phyloP scores from a whole-genome alignment of 305 asterid genomes.

The Rubia peregrina region DNA sequence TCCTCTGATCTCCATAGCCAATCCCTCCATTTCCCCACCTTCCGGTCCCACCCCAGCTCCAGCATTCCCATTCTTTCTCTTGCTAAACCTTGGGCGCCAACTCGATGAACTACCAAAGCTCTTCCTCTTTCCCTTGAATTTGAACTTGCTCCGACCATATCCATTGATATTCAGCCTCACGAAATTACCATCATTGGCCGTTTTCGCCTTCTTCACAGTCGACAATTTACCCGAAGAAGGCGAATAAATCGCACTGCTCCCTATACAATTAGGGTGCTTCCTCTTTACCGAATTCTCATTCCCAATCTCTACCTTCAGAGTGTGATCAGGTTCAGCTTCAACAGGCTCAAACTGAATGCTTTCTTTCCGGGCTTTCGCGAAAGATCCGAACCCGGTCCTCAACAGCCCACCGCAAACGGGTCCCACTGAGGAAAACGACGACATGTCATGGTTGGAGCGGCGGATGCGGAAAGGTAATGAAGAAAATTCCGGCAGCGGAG shows the following conservation, averaged over 20 bases:
- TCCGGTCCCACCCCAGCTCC: slow-evolving; percentile 36
- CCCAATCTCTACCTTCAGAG: slow-evolving; percentile 19
- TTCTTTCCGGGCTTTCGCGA: slow-evolving; percentile 34
- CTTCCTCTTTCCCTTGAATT: slow-evolving; percentile 39
- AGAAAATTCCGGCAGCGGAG: slow-evolving; percentile 26
- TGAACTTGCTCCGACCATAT: slow-evolving; percentile 68
- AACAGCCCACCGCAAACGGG: slow-evolving; percentile 45
- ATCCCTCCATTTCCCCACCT: slow-evolving; percentile 34
- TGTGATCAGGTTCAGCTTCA: slow-evolving; percentile 18
- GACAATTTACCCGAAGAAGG: slow-evolving; percentile 27
- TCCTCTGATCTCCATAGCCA: slow-evolving; percentile 36
- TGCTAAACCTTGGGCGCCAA: slow-evolving; percentile 35
- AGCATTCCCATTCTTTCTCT: slow-evolving; percentile 32
- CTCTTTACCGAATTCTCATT: slow-evolving; percentile 26
- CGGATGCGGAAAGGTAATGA: slow-evolving; percentile 52
- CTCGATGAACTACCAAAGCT: slow-evolving; percentile 34
- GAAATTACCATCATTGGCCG: slow-evolving; percentile 67
- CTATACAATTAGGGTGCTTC: slow-evolving; percentile 46
- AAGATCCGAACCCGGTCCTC: slow-evolving; percentile 44
- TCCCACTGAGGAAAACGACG: slow-evolving; percentile 15
- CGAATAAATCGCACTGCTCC: slow-evolving; percentile 19
- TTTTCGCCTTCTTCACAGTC: slow-evolving; percentile 41
- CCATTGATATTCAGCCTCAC: slow-evolving; percentile 96
- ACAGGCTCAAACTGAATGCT: slow-evolving; percentile 48
- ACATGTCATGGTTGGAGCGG: slow-evolving; percentile 22